A percentile compares a stretch with the other conserved stretches of the same genome.
Evolutionary conservation across 116 monocot genomes (phyloP).

Genomic region (Trichopus zeylanicus): DNA sequence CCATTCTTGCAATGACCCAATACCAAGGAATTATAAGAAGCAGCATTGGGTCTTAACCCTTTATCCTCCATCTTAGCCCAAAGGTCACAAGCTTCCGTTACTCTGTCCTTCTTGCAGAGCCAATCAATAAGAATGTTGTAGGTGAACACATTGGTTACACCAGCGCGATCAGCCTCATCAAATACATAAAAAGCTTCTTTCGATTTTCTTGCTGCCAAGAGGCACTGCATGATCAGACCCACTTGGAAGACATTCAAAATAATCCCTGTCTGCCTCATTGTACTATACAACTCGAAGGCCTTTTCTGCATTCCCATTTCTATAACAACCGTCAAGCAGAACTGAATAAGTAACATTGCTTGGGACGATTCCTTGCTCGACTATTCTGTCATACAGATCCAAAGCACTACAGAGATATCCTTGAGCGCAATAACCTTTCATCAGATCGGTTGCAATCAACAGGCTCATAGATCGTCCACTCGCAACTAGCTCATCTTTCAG

Average conservation of each 20-base stretch:
- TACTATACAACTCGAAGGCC: conserved; percentile 44
- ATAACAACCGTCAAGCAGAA: conserved; percentile 44
- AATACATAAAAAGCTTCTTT: conserved; percentile 29
- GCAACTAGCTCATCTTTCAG: conserved; percentile 50
- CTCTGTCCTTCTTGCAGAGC: conserved; percentile 29
- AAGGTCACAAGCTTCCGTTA: conserved; percentile 40
- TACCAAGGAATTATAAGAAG: conserved; percentile 57
- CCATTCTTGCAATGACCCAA: conserved; percentile 36
- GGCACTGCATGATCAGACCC: conserved; percentile 22
- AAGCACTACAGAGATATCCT: conserved; percentile 31
- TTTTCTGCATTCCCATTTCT: conserved; percentile 32
- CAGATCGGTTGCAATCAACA: conserved; percentile 33
- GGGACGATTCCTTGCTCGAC: conserved; percentile 29
- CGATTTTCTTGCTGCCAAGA: conserved; percentile 29
- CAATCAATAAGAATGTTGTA: conserved; percentile 54
- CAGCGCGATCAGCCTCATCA: conserved; percentile 31
- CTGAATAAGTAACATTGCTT: conserved; percentile 27
- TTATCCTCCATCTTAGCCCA: conserved; percentile 50
- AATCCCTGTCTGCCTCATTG: conserved; percentile 40
- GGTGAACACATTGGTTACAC: conserved; percentile 35
- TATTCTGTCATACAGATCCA: conserved; percentile 21
- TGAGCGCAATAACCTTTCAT: conserved; percentile 40
- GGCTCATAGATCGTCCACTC: conserved; percentile 13
- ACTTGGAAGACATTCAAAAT: conserved; percentile 25
- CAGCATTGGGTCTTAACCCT: conserved; percentile 31